Evolutionary conservation across 495 filamentous ascomycete genomes (phyloP).

Genomic region (Niebla homalea): DNA sequence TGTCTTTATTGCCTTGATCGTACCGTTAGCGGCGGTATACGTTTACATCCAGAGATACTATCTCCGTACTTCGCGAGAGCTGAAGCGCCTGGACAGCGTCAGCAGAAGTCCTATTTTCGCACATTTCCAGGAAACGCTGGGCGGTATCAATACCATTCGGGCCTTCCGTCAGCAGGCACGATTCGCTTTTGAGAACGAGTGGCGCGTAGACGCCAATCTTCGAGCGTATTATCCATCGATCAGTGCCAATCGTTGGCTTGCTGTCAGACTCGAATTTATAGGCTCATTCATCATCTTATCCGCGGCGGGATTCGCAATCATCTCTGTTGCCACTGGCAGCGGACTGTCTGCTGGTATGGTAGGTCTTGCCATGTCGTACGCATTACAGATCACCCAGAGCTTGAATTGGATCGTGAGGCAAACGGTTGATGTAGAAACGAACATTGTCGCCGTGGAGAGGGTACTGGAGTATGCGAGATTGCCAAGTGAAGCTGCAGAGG

Average conservation of each 20-base stretch:
- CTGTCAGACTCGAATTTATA: constrained; percentile 89
- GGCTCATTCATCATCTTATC: constrained; percentile 88
- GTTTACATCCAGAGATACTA: constrained; percentile 96
- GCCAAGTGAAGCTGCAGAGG: constrained; percentile 90
- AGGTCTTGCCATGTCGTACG: constrained; percentile 92
- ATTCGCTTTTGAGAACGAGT: constrained; percentile 91
- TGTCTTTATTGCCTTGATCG: constrained; percentile 61
- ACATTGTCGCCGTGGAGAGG: constrained; percentile 97
- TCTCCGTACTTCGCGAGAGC: constrained; percentile 83
- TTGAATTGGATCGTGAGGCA: constrained; percentile 99
- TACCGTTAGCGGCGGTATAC: constrained; percentile 74
- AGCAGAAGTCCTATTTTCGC: constrained; percentile 93
- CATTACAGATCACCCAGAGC: constrained; percentile 92
- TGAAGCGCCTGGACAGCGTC: constrained; percentile 92
- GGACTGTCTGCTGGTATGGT: constrained; percentile 63
- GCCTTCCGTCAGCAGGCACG: constrained; percentile 81
- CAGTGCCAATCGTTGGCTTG: constrained; percentile 92
- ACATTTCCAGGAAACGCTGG: constrained; percentile 95
- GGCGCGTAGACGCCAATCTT: constrained; percentile 92
- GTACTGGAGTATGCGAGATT: constrained; percentile 91
- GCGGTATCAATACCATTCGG: constrained; percentile 91
- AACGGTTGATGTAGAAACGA: constrained; percentile 98
- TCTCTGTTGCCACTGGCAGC: constrained; percentile 62
- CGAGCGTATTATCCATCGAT: constrained; percentile 94
- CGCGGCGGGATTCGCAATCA: constrained; percentile 68